Evolutionary conservation across 768 basidiomycete genomes (phyloP), one percentile per base, ranked within the genome.

Genomic region (Rhodocollybia butyracea): DNA sequence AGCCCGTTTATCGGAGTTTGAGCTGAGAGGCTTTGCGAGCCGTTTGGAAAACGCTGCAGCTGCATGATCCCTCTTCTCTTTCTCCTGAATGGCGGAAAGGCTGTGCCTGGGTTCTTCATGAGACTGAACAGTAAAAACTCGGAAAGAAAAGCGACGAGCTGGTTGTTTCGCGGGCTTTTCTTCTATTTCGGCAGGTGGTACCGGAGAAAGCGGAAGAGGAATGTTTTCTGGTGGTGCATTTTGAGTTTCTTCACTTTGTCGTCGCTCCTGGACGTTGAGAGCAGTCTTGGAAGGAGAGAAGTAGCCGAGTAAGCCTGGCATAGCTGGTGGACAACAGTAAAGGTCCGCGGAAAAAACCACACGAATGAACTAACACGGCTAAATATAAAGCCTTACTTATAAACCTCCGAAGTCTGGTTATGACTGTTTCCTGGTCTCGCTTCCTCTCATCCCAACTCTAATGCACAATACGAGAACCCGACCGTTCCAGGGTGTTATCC

Each of bases 1-100:
- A 19, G 88, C 87, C 3, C 78, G 78, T 64, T 77, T 84, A 50
- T 88, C 80, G 6, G 83, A 75, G 38, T 67, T 75, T 11, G 78
- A 72, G 4, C 63, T 52, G 41, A 66, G 51, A 15, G 67, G 60
- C 48, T 63, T 65, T 43, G 62, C 54, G 8, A 66, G 58, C 29
- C 68, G 73, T 55, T 71, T 73, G 6, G 73, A 60, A 54, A 77
- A 63, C 2, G 73, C 62, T 36, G 68, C 66, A n/a, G 66, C 58
- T 22, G 71, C 64, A 55, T 65, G 70, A n/a, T 63, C 61, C 53
- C 72, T 74, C 66, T 76, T 78, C 57, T 73, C 68, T 19, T 74
- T 68, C 51, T 78, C 71, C 51, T 75, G 69, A 12, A 60, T 59
- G 19, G 67, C 58, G 5, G 76, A 72, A 17, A 77, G 64, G 5